Evolutionary conservation across 2,329 filamentous ascomycete species (phyloP).

Genomic region (Stromatinia cepivora): DNA sequence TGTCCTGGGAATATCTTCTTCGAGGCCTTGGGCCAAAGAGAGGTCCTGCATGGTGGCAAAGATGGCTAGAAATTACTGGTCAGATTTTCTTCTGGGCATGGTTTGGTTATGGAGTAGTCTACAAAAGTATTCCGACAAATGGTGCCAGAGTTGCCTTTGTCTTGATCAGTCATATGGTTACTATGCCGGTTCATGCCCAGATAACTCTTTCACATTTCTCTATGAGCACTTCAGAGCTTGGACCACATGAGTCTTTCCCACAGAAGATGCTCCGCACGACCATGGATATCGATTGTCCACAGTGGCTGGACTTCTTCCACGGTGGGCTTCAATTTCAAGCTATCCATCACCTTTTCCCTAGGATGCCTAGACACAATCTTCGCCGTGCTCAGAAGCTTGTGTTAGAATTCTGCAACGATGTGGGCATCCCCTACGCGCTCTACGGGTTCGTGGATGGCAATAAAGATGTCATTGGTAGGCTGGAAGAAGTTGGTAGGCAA

Average conservation of each 20-base stretch:
- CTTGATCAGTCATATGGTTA: slow-evolving; percentile 76
- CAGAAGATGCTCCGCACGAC: slow-evolving; percentile 90
- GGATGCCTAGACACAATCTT: slow-evolving; percentile 82
- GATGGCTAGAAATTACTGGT: slow-evolving; percentile 75
- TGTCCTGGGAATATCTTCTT: slow-evolving; percentile 78
- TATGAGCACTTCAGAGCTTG: slow-evolving; percentile 87
- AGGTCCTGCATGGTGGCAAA: slow-evolving; percentile 79
- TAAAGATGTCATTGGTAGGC: slow-evolving; percentile 71
- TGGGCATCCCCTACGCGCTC: slow-evolving; percentile 79
- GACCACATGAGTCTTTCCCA: slow-evolving; percentile 80
- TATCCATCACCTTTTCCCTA: slow-evolving; percentile 81
- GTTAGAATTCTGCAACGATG: slow-evolving; percentile 77
- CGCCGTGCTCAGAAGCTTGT: slow-evolving; percentile 73
- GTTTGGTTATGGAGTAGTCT: slow-evolving; percentile 82
- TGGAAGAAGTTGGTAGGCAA: slow-evolving; percentile 79
- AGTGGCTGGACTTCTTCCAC: slow-evolving; percentile 87
- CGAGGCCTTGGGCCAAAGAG: slow-evolving; percentile 68
- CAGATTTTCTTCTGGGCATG: slow-evolving; percentile 82
- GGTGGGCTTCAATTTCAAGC: slow-evolving; percentile 88
- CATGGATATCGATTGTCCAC: slow-evolving; percentile 88
- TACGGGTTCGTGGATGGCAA: slow-evolving; percentile 86
- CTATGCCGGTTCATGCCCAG: slow-evolving; percentile 81
- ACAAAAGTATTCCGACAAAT: slow-evolving; percentile 68
- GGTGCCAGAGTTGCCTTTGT: slow-evolving; percentile 72
- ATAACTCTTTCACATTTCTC: slow-evolving; percentile 92